Evolutionary conservation across 495 filamentous ascomycete species (phyloP), one percentile per base, ranked within the genome.

Genomic region (Aspergillus olivimuriae): DNA sequence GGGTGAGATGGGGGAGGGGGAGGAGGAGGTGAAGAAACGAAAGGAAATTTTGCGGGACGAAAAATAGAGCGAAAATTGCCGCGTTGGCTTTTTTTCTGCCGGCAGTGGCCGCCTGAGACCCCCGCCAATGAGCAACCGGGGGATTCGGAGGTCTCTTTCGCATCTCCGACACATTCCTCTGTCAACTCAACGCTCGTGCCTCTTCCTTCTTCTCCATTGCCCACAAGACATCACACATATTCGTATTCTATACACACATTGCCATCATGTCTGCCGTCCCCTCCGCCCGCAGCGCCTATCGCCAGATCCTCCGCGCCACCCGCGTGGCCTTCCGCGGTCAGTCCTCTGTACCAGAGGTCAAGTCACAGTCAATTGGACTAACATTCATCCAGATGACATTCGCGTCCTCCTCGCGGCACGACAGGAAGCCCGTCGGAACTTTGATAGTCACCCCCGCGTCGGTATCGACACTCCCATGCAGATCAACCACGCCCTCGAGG

Each of bases 251-350:
- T 28, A 2, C 17, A 9, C 10, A 23, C 34, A 41, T 28, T 37
- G 60, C 64, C 60, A 41, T 60, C 17, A 31, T 60, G n/a, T 28
- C 24, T 28, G 24, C 11, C 24, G 24, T 28, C 11, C 24, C 24
- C 18, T 83, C 87, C 66, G 85, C 90, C 3, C 59, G 89, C 2
- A 73, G 74, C 55, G 87, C 89, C 14, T 98, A 96, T 65, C 76
- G 91, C 50, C 72, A 84, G 46, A 64, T 98, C 22, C 74, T 95
- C 45, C 92, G 94, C 38, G 82, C 89, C 19, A 80, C 87, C 22
- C 73, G 82, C 21, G 70, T 91, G 45, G 90, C 89, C 33, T 97
- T 97, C 65, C 69, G 81, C 71, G 84, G 90, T 94, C 63, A 23
- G 60, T 55, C 23, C 3, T 8, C 2, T 34, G 3, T 31, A 6